Base-by-base conservation (phyloP, 495 filamentous ascomycete species). In the Lineolata rhizophorae region DNA sequence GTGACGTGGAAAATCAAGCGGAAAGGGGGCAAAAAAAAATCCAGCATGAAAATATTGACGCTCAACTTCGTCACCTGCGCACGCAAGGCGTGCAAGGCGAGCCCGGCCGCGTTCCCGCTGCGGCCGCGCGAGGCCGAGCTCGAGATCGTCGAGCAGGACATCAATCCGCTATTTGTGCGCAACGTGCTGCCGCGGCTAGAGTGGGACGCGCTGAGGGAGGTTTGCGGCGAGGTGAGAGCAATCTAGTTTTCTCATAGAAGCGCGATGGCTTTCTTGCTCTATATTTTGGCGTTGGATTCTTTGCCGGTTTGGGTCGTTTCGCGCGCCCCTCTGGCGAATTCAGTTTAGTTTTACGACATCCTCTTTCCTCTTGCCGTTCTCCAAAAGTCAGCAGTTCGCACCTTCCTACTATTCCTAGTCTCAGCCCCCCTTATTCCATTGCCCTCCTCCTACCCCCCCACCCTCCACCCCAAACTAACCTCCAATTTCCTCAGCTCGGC, bases 41-140 rank as follows among this genome's bases (percentile, higher is more conserved):
- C n/a, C n/a, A n/a, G n/a, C 22, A 94, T 99, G 87, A 99, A 95
- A 54, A 58, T 99, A 37, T 67, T 99, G 28, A 95, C 84, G 29
- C 75, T 85, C 42, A 95, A 95, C 55, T 99, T 95, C 53, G 63
- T 99, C 44, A 84, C 81, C 37, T 99, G 87, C 64, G 84, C 87
- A 14, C 74, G 91, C 43, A 92, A 91, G 55, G 54, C 76, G 21
- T 99, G 87, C 72, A 92, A 92, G 54, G 57, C 70, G 34, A 66
- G 67, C 5, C 51, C 70, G 6, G 52, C 60, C 20, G 75, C 83
- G 6, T 94, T 91, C 44, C 84, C 90, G 0, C 61, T 95, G 14
- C 90, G 94, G 50, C 84, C 85, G 30, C 67, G 69, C 32, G 83
- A 94, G 38, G 84, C 77, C 32, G 84, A 92, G 49, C 69, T 97